These are phyloP conservation scores for Paracoccidioides brasiliensis DNA, from an alignment of 2,329 filamentous ascomycete genomes.

Conservation along the genomic window DNA sequence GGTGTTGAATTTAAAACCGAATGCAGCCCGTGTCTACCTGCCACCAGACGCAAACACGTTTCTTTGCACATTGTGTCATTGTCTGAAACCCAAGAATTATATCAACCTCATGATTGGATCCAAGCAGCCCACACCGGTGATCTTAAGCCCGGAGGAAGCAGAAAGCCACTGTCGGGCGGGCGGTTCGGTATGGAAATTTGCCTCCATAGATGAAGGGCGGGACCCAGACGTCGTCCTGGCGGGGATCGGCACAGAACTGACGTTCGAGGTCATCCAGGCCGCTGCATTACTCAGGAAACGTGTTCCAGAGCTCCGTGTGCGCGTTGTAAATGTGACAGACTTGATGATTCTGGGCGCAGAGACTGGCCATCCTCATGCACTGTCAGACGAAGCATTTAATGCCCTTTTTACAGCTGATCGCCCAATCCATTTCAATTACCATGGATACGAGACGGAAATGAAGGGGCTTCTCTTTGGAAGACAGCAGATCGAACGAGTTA, in stretches of 20 bases:
- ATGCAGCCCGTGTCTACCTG: slow-evolving; percentile 49
- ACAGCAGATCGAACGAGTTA: slow-evolving; percentile 38
- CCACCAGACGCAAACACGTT: slow-evolving; percentile 57
- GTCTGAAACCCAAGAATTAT: slow-evolving; percentile 49
- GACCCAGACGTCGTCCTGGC: slow-evolving; percentile 51
- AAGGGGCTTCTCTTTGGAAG: slow-evolving; percentile 50
- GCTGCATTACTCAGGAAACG: slow-evolving; percentile 41
- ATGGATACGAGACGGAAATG: slow-evolving; percentile 50
- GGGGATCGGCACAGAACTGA: slow-evolving; percentile 53
- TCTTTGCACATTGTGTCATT: slow-evolving; percentile 50
- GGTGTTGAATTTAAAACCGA: slow-evolving; percentile 50
- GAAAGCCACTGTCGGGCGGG: slow-evolving; percentile 47
- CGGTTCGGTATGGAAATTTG: slow-evolving; percentile 49
- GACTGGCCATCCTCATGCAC: slow-evolving; percentile 45
- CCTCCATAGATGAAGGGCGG: slow-evolving; percentile 42
- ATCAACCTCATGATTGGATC: slow-evolving; percentile 56
- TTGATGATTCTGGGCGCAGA: slow-evolving; percentile 48
- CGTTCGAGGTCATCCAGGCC: slow-evolving; percentile 51
- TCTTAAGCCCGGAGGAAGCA: slow-evolving; percentile 47
- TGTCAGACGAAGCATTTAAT: slow-evolving; percentile 40
- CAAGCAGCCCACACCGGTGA: slow-evolving; percentile 52
- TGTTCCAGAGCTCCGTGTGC: slow-evolving; percentile 42
- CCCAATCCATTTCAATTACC: slow-evolving; percentile 53
- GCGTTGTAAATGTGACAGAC: slow-evolving; percentile 54
- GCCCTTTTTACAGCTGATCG: slow-evolving; percentile 45